Evolutionary conservation across 495 filamentous ascomycete species (phyloP).

Genomic region (Halenospora varia): DNA sequence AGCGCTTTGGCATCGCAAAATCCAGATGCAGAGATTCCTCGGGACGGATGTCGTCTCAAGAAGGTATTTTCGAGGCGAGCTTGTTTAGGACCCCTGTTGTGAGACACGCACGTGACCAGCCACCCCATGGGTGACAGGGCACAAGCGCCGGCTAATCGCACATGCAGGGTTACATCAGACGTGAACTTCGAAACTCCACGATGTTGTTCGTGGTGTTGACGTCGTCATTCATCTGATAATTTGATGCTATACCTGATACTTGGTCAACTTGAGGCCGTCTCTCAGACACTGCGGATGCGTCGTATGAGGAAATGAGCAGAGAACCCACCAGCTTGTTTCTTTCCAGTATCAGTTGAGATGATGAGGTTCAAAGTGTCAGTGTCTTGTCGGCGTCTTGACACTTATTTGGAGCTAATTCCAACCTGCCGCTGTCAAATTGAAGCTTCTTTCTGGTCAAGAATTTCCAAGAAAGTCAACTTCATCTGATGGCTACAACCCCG

Average conservation of each 20-base stretch:
- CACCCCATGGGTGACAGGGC: not conserved
- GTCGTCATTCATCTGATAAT: not conserved
- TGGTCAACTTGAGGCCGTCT: not conserved
- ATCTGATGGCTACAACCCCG: no score
- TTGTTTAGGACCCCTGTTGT: not conserved
- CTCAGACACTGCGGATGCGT: not conserved
- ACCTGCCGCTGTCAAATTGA: not conserved
- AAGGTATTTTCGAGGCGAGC: slow-evolving; percentile 13
- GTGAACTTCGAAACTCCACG: not conserved
- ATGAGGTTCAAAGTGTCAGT: not conserved
- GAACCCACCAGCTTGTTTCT: not conserved
- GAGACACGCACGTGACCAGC: not conserved
- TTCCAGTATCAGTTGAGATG: not conserved
- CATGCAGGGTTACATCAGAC: no score
- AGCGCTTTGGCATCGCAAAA: not conserved
- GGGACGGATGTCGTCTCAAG: slow-evolving; percentile 15
- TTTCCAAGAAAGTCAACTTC: not conserved
- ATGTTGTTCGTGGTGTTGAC: not conserved
- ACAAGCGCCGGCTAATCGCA: not conserved
- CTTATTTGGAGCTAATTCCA: not conserved
- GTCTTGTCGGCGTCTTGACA: no score
- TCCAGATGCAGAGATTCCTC: slow-evolving; percentile 3
- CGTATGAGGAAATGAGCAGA: not conserved
- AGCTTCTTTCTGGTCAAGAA: not conserved
- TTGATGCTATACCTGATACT: not conserved